phyloP scores from a whole-genome alignment of 306 rosid species.

The Sindora glabra region DNA sequence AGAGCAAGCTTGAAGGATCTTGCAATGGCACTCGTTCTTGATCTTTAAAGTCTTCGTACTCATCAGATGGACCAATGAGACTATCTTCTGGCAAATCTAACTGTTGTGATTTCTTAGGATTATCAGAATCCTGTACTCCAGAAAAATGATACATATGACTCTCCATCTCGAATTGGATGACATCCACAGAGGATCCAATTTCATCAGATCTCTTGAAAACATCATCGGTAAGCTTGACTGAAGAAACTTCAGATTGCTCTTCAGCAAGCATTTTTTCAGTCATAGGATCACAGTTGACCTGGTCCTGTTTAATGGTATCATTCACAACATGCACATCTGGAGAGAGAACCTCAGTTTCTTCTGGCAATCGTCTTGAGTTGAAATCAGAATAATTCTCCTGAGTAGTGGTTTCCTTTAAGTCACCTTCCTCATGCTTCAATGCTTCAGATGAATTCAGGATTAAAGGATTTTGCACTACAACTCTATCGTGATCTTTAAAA shows the following conservation, averaged over 20 bases:
- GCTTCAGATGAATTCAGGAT: constrained; percentile 15
- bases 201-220: constrained; percentile 22
- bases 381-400: constrained; percentile 19
- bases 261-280: constrained; percentile 27
- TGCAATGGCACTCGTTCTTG: too few species aligned
- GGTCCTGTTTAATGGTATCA: constrained; percentile 15
- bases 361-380: constrained; percentile 27
- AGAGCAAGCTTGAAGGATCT: too few species aligned
- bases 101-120: not conserved
- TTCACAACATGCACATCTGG: constrained; percentile 27
- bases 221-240: constrained; percentile 10
- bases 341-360: constrained; percentile 18
- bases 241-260: constrained; percentile 28
- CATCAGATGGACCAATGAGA: not conserved
- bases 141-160: not conserved
- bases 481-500: constrained; percentile 24
- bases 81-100: not conserved
- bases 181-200: constrained; percentile 16
- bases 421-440: constrained; percentile 22
- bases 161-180: constrained; percentile 1
- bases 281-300: not conserved
- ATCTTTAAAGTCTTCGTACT: too few species aligned
- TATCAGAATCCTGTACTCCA: constrained; percentile 12
- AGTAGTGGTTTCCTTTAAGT: constrained; percentile 7
- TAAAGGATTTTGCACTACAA: constrained; percentile 18